phyloP scores from a whole-genome alignment of 192 early-diverging fungal genomes.

The Geranomyces variabilis region DNA sequence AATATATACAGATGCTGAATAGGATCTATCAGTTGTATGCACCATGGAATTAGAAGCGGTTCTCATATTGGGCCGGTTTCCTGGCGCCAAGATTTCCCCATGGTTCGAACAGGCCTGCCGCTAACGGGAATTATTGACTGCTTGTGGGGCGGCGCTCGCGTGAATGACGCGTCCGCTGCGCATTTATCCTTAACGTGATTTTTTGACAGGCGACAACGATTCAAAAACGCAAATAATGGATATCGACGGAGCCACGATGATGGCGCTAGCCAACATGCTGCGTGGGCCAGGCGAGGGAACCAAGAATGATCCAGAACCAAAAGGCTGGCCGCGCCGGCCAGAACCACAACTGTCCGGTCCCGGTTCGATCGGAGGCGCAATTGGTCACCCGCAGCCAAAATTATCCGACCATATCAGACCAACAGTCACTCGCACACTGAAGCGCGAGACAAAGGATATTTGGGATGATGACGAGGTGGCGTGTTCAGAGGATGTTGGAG shows the following conservation, averaged over 20 bases:
- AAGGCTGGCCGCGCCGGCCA: background rate
- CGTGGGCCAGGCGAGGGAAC: background rate
- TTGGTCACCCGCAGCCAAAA: background rate
- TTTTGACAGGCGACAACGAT: too few relatives aligned
- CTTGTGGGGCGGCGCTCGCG: too few relatives aligned
- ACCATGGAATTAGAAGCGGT: too few relatives aligned
- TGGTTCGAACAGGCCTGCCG: too few relatives aligned
- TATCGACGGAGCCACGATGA: conserved; percentile 9
- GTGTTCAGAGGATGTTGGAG: background rate
- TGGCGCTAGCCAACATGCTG: conserved; percentile 21
- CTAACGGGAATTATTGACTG: too few relatives aligned
- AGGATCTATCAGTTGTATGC: too few relatives aligned
- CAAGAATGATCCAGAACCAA: conserved; percentile 1
- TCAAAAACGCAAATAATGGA: conserved; percentile 14
- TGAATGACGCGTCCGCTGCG: too few relatives aligned
- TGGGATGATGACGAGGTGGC: conserved; percentile 1
- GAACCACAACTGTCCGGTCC: too few relatives aligned
- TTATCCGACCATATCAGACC: background rate
- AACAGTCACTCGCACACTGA: background rate
- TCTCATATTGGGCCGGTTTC: too few relatives aligned
- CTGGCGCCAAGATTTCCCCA: too few relatives aligned
- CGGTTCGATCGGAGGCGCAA: background rate
- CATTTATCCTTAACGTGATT: too few relatives aligned
- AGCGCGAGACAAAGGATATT: background rate
- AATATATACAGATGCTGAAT: too few relatives aligned